Percentiles rank a stretch among this genome's conserved stretches.
Conservation (phyloP, 2,329 filamentous ascomycete genomes). For the Dothiorella sarmentorum region DNA sequence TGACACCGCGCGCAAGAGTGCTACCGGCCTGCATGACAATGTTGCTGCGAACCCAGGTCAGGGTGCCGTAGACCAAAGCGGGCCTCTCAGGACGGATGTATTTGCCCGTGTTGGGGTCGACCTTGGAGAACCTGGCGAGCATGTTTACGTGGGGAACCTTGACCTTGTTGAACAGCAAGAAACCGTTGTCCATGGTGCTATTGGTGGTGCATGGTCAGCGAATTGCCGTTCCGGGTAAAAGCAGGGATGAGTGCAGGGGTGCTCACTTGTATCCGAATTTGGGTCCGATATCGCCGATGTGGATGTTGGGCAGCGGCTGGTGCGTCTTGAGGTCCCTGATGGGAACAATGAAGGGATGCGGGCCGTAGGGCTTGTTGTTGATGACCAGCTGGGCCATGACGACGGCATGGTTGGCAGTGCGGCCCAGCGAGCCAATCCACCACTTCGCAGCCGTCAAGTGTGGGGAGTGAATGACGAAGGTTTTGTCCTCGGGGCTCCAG, state of each 20-base stretch:
- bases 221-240: not conserved
- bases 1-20: conserved; percentile 70
- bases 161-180: conserved; percentile 71
- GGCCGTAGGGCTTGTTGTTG: conserved; percentile 64
- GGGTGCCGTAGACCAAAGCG: conserved; percentile 68
- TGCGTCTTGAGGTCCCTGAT: conserved; percentile 69
- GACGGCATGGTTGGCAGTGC: conserved; percentile 72
- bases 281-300: conserved; percentile 77
- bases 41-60: conserved; percentile 70
- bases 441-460: conserved; percentile 74
- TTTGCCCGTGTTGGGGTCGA: conserved; percentile 65
- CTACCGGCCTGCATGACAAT: conserved; percentile 72
- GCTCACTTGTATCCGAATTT: conserved; percentile 70
- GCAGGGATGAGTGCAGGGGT: conserved; percentile 5
- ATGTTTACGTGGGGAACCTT: conserved; percentile 73
- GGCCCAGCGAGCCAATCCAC: conserved; percentile 79
- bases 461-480: conserved; percentile 71
- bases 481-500: conserved; percentile 71
- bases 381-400: conserved; percentile 76
- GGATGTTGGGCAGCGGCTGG: conserved; percentile 63
- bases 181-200: conserved; percentile 76
- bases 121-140: conserved; percentile 66
- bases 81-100: conserved; percentile 66
- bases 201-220: conserved; percentile 3
- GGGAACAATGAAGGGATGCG: conserved; percentile 75